Conservation (phyloP, 139 green algal species). For the Spirogloea muscicola region DNA sequence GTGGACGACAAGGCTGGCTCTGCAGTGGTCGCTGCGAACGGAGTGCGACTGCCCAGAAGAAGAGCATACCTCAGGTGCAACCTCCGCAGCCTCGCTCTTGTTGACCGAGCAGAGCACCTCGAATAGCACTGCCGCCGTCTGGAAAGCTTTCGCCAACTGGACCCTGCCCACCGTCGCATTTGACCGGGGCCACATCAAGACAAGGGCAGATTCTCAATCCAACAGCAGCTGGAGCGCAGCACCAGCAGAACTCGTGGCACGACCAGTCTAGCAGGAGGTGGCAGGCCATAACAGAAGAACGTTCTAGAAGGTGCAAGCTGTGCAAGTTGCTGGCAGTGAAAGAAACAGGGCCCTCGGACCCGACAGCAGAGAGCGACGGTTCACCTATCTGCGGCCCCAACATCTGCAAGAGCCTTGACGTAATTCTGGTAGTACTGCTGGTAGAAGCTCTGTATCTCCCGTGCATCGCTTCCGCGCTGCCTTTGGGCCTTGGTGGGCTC, state of each 20-base stretch:
- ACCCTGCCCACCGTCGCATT: neutral
- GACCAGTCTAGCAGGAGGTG: too few species aligned
- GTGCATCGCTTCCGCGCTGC: conserved; percentile 8
- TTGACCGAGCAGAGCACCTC: conserved; percentile 13
- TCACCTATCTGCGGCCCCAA: neutral
- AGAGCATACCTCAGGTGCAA: neutral
- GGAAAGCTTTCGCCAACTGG: neutral
- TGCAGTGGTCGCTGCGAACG: neutral
- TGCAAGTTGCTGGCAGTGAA: neutral
- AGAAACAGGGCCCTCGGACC: too few species aligned
- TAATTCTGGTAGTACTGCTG: conserved; percentile 26
- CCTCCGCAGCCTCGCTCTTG: neutral
- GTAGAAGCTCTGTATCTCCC: conserved; percentile 10
- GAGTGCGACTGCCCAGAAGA: neutral
- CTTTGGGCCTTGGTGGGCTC: neutral
- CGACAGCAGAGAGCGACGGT: too few species aligned
- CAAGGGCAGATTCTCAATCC: neutral
- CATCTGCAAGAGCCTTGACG: conserved; percentile 3
- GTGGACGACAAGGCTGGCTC: neutral
- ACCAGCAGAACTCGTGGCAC: too few species aligned
- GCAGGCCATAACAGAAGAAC: conserved; percentile 8
- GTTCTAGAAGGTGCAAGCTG: neutral
- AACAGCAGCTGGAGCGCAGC: neutral
- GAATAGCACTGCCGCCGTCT: conserved; percentile 7
- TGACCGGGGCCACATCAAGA: neutral